Evolutionary conservation across 306 rosid species (phyloP), one percentile per base, ranked within the genome.

Genomic region (Phaseolus lunatus): DNA sequence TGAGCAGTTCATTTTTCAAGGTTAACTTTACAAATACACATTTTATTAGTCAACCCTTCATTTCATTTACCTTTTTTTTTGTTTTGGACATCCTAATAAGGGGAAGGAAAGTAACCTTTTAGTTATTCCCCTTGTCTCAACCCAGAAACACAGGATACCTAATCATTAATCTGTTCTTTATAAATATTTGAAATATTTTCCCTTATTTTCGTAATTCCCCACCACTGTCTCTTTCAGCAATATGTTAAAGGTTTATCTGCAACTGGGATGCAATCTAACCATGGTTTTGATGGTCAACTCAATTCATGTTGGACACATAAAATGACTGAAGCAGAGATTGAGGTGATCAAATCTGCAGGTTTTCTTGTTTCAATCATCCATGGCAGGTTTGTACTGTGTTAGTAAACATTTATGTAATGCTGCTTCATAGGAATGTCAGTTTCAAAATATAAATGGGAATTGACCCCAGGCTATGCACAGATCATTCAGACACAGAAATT

Each of bases 291-390:
- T 39, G 99, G 99, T 67, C 99, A 96, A 85, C 59, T 89, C 73
- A 84, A 86, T 86, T 98, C 97, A 61, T 92, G 99, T 77, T 92
- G 98, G 99, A 96, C 83, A 0, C 99, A 96, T 80, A 91, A 86
- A 80, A 66, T 96, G 89, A 91, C 89, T 12, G 80, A 61, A 61
- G n/a, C 75, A 64, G 98, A 96, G 75, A 86, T 89, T 7, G 96
- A 92, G 48, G 63, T 29, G 57, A 91, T 96, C 77, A 86, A 86
- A 48, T 87, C 96, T 15, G 91, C 91, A 48, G 92, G 96, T 71
- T 87, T 91, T 86, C 95, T 87, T 65, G 90, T 89, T 84, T 88
- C 98, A 22, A 88, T 92, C 87, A 91, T 96, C 76, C 98, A 92
- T 80, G 99, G 99, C 65, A 91, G 99, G 99, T 92, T 81, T 19